Base-by-base conservation (phyloP, 768 basidiomycete species). In the Cyathus striatus region DNA sequence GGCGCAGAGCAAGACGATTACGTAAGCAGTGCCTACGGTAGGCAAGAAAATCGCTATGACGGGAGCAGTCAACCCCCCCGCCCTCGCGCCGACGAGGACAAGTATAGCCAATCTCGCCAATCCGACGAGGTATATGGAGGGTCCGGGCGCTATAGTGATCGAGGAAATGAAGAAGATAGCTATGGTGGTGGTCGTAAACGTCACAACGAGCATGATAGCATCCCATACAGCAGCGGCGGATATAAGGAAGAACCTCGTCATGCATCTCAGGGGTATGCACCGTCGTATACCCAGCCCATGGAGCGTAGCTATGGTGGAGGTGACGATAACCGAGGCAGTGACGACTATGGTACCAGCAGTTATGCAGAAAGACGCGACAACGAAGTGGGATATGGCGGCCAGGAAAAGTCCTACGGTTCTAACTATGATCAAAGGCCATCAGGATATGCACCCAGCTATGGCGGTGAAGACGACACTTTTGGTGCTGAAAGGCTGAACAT, bases 401-500 rank as follows among this genome's bases (percentile, higher is more conserved):
- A 17, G 13, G 21, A 40, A 23, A 17, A 26, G 20, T 35, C 34
- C 25, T 44, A 52, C 40, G 51, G 53, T 23, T n/a, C n/a, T n/a
- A n/a, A n/a, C n/a, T n/a, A n/a, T n/a, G 7, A 40, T 6, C 6
- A 40, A 6, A 10, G 17, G 17, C 10, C 21, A 21, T 37, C 35
- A 6, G 35, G 35, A 18, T 36, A 36, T 18, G 35, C 32, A 23
- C 23, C 36, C 13, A 27, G 25, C n/a, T 41, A 41, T 33, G 62
- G 60, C 9, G 50, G 51, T 33, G 47, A 57, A 42, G 56, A 66
- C 23, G 75, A 78, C 38, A 78, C 77, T 2, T 78, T 70, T 54
- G 75, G 76, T 3, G 73, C 67, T 5, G 77, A 77, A 51, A 62
- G 70, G n/a, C 53, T 78, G 42, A 71, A 68, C 40, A 59, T 77